Evolutionary conservation across 192 early-diverging fungal species (phyloP), one percentile per base, ranked within the genome.

Genomic region (Coemansia sp.): DNA sequence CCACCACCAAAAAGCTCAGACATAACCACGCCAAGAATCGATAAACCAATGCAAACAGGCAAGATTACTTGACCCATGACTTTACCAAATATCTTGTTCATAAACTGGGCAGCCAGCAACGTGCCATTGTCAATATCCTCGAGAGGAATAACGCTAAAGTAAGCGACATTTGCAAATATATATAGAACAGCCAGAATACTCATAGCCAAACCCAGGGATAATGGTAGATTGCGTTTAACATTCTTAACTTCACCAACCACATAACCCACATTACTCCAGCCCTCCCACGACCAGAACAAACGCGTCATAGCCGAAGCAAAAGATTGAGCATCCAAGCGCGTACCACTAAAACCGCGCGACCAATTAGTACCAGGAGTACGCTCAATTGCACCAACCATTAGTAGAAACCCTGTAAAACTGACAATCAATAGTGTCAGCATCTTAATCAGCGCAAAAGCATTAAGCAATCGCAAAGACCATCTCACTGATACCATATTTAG

Each of bases 231-330:
- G 44, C 86, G 84, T 6, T 87, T 83, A 58, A 92, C 92, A 63
- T 91, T 84, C 54, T 88, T 87, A 76, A 94, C 86, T 68, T 94
- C 93, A 34, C 88, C 89, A 3, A 91, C 85, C 14, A 89, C 87
- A 58, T 91, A 92, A 34, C 92, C 88, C 6, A 92, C 63, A 62
- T 90, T 92, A 60, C 88, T 87, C 90, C 87, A 88, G 2, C 85
- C 82, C 49, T 82, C 78, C 71, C 80, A 85, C 30, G 81, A 82
- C 72, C 78, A 88, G 27, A 83, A 79, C 32, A 74, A 57, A 8
- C 76, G 78, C 34, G 78, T 81, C 65, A 87, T 73, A 1, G 85
- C 84, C 26, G 67, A 73, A 9, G 84, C 83, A 60, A 85, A 83
- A 6, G 74, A 74, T 60, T 69, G 75, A n/a, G 68, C 81, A 27